These are phyloP conservation scores for Backusella sp. DNA, from an alignment of 192 early-diverging fungal species.

Conservation along the genomic window DNA sequence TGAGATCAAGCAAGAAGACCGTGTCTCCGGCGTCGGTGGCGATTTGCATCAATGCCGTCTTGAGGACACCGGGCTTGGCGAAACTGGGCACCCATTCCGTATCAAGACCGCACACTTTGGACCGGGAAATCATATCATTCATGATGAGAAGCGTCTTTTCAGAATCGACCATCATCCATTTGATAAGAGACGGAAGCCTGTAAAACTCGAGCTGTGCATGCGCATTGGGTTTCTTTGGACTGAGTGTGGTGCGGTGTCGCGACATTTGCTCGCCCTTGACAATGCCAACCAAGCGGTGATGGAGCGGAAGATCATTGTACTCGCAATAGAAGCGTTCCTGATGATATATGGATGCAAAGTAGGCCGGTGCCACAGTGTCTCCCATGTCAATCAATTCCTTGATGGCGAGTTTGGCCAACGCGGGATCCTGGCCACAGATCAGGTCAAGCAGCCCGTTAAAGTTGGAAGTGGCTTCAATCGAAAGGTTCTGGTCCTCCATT, in stretches of 20 bases:
- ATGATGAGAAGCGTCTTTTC: slow-evolving; percentile 9
- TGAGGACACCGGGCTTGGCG: slow-evolving; percentile 11
- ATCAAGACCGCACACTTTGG: slow-evolving; percentile 24
- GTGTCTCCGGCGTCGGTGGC: slow-evolving; percentile 7
- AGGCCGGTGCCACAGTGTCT: slow-evolving; percentile 17
- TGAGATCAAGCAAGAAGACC: slow-evolving; percentile 31
- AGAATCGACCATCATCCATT: slow-evolving; percentile 25
- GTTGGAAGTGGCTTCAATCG: slow-evolving; percentile 28
- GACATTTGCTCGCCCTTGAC: slow-evolving; percentile 35
- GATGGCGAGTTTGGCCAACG: slow-evolving; percentile 21
- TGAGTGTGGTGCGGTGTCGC: slow-evolving; percentile 10
- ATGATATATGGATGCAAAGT: slow-evolving; percentile 26
- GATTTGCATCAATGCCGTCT: slow-evolving; percentile 36
- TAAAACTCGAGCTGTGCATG: background rate
- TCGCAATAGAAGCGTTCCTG: slow-evolving; percentile 17
- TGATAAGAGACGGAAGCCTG: slow-evolving; percentile 1
- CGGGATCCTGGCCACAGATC: background rate
- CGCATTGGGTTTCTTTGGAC: background rate
- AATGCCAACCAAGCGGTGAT: slow-evolving; percentile 19
- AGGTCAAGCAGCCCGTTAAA: slow-evolving; percentile 33
- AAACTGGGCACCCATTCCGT: slow-evolving; percentile 36
- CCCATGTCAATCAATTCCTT: slow-evolving; percentile 35
- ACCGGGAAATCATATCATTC: background rate
- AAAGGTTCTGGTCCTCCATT: slow-evolving; percentile 26
- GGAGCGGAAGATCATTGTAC: slow-evolving; percentile 18